Evolutionary conservation across 805 yeast species (phyloP).

Genomic region (Kluyveromyces lactis): DNA sequence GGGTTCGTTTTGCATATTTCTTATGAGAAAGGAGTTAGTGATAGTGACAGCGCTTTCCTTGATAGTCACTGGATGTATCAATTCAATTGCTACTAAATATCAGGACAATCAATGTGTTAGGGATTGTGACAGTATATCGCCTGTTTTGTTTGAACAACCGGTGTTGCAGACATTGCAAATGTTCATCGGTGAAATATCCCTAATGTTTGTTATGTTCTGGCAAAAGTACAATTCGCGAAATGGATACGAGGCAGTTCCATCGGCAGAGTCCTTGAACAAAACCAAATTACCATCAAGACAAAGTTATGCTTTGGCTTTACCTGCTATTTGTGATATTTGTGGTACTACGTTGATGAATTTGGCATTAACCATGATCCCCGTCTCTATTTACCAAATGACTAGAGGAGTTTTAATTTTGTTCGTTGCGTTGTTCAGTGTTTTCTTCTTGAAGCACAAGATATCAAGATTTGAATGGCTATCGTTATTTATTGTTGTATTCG

Average conservation of each 20-base stretch:
- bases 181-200: conserved; percentile 62
- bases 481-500: conserved; percentile 53
- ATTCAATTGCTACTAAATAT: conserved; percentile 64
- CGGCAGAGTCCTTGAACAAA: conserved; percentile 3
- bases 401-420: conserved; percentile 69
- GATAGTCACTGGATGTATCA: conserved; percentile 59
- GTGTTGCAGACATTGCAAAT: conserved; percentile 72
- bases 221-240: conserved; percentile 9
- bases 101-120: conserved; percentile 69
- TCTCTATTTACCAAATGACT: conserved; percentile 79
- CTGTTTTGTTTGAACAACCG: conserved; percentile 56
- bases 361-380: conserved; percentile 70
- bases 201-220: conserved; percentile 37
- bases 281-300: conserved; percentile 16
- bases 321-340: conserved; percentile 60
- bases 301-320: conserved; percentile 40
- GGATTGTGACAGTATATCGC: conserved; percentile 26
- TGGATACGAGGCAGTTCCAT: conserved; percentile 1
- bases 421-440: conserved; percentile 62
- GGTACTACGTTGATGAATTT: conserved; percentile 72
- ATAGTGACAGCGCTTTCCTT: conserved; percentile 24
- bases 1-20: too few species aligned
- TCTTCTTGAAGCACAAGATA: conserved; percentile 49
- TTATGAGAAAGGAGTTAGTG: conserved; percentile 2
- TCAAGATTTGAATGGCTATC: conserved; percentile 61